Evolutionary conservation across 257 asterid genomes (phyloP).

Genomic region (Capsicum pubescens): DNA sequence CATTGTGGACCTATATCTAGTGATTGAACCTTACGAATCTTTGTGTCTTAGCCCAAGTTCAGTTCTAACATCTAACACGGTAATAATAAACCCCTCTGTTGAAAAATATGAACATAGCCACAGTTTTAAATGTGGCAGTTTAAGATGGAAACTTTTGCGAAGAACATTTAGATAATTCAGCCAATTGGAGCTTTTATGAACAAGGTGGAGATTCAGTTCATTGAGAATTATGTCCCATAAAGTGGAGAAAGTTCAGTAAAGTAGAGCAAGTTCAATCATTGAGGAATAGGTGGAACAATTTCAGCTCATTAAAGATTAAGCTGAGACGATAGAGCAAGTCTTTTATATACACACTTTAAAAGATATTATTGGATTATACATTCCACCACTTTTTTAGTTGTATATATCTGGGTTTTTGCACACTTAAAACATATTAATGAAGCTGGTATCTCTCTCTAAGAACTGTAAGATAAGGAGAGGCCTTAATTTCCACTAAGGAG

Average conservation of each 20-base stretch:
- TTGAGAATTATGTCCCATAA: not conserved
- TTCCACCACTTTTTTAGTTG: not conserved
- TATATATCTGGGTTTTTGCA: not conserved
- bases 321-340: not conserved
- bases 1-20: not conserved
- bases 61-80: constrained; percentile 2
- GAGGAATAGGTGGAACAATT: not conserved
- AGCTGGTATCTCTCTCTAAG: not conserved
- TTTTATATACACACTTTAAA: not conserved
- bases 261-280: not conserved
- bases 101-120: not conserved
- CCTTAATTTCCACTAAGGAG: constrained; percentile 7
- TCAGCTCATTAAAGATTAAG: not conserved
- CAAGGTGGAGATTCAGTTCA: constrained; percentile 10
- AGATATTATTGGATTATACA: not conserved
- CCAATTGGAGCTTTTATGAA: not conserved
- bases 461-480: not conserved
- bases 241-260: not conserved
- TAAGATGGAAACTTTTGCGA: not conserved
- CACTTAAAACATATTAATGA: not conserved
- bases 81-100: not conserved
- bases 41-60: not conserved
- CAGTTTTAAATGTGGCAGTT: not conserved
- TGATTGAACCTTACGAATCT: not conserved
- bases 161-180: not conserved